phyloP scores from a whole-genome alignment of 2,329 filamentous ascomycete species.

The Fusarium equiseti region DNA sequence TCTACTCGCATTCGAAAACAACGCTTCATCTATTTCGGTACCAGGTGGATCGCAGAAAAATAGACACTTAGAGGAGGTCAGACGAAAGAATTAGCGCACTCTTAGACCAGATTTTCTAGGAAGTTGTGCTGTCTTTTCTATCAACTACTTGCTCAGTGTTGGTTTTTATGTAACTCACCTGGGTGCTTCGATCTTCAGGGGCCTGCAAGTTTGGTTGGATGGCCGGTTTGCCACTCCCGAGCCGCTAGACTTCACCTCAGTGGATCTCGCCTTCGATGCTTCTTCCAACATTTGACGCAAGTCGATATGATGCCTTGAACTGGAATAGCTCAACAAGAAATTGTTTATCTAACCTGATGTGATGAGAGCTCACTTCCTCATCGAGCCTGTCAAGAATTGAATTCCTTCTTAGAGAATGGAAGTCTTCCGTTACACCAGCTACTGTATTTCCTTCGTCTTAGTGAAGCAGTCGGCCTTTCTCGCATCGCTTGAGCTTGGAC shows the following conservation, averaged over 20 bases:
- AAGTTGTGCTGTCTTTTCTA: too few relatives aligned
- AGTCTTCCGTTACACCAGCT: not conserved
- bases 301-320: not conserved
- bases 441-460: not conserved
- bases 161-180: too few relatives aligned
- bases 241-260: conserved; percentile 17
- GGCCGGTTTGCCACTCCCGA: conserved; percentile 34
- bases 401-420: not conserved
- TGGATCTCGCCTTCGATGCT: conserved; percentile 6
- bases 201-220: conserved; percentile 1
- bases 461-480: conserved; percentile 2
- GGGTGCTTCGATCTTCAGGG: conserved; percentile 31
- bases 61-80: too few relatives aligned
- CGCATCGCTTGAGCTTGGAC: not conserved
- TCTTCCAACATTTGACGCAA: not conserved
- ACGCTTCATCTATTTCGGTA: not conserved
- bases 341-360: not conserved
- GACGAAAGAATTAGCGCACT: too few relatives aligned
- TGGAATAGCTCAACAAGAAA: not conserved
- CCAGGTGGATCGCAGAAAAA: too few relatives aligned
- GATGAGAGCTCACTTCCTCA: not conserved
- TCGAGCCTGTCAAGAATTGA: not conserved
- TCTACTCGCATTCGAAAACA: not conserved
- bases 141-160: too few relatives aligned
- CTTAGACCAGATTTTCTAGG: too few relatives aligned